Evolutionary conservation across 2,329 filamentous ascomycete species (phyloP), one percentile per base, ranked within the genome.

Genomic region (Rhytidhysteron rufulum): DNA sequence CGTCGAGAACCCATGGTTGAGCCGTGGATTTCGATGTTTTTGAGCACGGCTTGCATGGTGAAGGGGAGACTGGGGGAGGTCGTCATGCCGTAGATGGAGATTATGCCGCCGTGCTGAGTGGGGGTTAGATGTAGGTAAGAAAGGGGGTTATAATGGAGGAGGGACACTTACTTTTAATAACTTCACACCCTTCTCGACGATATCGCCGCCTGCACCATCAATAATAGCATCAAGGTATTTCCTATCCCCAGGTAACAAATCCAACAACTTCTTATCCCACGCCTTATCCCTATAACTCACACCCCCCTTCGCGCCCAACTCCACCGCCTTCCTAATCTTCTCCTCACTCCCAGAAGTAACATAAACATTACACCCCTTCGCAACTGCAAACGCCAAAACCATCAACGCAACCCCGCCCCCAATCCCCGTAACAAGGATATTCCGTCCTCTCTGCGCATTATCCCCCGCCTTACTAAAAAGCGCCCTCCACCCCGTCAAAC

Each of bases 1-100:
- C 80, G 82, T 32, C 86, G 77, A 20, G 88, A 95, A 1, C 91
- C 91, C 90, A 97, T 95, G 0, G 90, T 96, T 11, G 80, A 83
- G 15, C 93, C 91, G 35, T 79, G 78, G 20, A 97, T 75, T 34
- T 97, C 91, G 39, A 96, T 78, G 57, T 97, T 95, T 65, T 84
- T 86, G 45, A 97, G 67, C 11, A 93, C 85, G 0, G 89, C 89
- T 44, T 74, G 68, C 86, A 96, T 95, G 10, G 79, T 57, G 77
- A 87, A 96, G 37, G 87, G 81, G 83, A 95, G 91, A 68, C 85
- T 88, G 1, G 91, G 90, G 0, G 75, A 72, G 2, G 86, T 71
- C 0, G 91, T 97, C 91, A 97, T 96, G 45, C 93, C 91, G 62
- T 97, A 97, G 51, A 83, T 74, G 2, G 83, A 79, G 43, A 97